A percentile compares a stretch with the other conserved stretches of the same genome.
phyloP scores from a whole-genome alignment of 1,284 basidiomycete species.

The Moniliella sp. region DNA sequence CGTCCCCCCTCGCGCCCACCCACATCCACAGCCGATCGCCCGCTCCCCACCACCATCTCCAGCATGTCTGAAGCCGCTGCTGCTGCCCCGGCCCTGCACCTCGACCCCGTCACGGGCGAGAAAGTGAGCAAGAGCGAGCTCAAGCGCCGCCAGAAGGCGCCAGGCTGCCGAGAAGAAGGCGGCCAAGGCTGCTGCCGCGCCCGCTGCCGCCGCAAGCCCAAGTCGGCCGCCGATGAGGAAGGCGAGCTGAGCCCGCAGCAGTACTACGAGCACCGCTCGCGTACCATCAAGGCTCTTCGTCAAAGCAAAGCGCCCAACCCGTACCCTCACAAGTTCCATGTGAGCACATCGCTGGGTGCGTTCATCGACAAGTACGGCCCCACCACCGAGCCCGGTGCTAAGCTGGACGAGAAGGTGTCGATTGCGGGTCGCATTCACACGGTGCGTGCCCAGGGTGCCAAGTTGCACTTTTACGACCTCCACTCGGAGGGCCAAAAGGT shows the following conservation, averaged over 20 bases:
- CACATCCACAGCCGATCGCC: too few relatives aligned
- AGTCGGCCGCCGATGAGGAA: conserved; percentile 6
- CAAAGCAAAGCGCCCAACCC: conserved; percentile 60
- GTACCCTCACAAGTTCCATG: conserved; percentile 97
- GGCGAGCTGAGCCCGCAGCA: conserved; percentile 40
- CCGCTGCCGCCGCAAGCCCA: conserved; percentile 61
- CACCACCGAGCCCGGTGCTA: conserved; percentile 31
- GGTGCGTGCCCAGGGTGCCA: conserved; percentile 59
- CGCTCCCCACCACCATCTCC: too few relatives aligned
- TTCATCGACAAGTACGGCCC: conserved; percentile 58
- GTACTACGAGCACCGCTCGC: conserved; percentile 81
- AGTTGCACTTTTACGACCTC: conserved; percentile 84
- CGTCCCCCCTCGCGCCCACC: too few relatives aligned
- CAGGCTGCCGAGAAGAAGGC: too few relatives aligned
- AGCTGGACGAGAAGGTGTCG: conserved; percentile 35
- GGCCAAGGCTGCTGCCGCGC: too few relatives aligned
- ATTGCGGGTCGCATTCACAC: conserved; percentile 79
- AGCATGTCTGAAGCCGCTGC: too few relatives aligned
- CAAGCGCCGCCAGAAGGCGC: conserved; percentile 47
- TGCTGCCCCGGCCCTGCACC: conserved; percentile 12
- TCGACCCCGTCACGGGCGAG: conserved; percentile 30
- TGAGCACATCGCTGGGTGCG: conserved; percentile 52
- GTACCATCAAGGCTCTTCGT: conserved; percentile 66
- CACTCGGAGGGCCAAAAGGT: conserved; percentile 78
- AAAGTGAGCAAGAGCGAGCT: conserved; percentile 46